Conservation (phyloP, 768 basidiomycete species). For the Suillus bovinus region DNA sequence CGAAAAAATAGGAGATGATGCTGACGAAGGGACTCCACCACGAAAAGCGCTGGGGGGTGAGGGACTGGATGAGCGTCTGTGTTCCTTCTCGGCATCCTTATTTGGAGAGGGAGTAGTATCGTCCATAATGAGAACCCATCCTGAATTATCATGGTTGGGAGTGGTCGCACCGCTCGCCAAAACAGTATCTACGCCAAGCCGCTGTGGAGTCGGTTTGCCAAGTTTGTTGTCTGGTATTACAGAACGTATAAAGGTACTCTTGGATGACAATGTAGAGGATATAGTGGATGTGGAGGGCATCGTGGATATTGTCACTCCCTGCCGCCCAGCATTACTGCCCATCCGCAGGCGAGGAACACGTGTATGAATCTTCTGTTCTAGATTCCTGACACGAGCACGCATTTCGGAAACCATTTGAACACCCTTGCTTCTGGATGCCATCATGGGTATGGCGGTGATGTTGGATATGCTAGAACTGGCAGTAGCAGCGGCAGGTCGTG, state of each 20-base stretch:
- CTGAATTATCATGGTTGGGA: slow-evolving; percentile 61
- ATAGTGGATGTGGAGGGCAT: slow-evolving; percentile 39
- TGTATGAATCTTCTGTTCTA: slow-evolving; percentile 87
- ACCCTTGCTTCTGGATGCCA: slow-evolving; percentile 71
- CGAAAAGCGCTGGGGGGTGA: slow-evolving; percentile 54
- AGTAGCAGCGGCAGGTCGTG: slow-evolving; percentile 40
- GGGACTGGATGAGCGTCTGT: slow-evolving; percentile 64
- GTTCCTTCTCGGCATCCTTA: slow-evolving; percentile 55
- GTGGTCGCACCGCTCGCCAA: slow-evolving; percentile 40
- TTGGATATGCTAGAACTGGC: slow-evolving; percentile 41
- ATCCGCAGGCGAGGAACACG: slow-evolving; percentile 83
- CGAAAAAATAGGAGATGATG: slow-evolving; percentile 45
- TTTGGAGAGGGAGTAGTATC: slow-evolving; percentile 75
- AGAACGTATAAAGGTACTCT: slow-evolving; percentile 18
- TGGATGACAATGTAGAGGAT: slow-evolving; percentile 27
- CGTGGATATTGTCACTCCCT: slow-evolving; percentile 40
- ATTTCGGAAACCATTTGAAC: slow-evolving; percentile 94
- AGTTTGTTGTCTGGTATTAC: slow-evolving; percentile 22
- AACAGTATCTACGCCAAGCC: slow-evolving; percentile 44
- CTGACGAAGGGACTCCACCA: slow-evolving; percentile 45
- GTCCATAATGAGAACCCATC: slow-evolving; percentile 91
- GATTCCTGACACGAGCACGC: slow-evolving; percentile 77
- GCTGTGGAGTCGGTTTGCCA: slow-evolving; percentile 34
- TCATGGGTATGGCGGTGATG: slow-evolving; percentile 33
- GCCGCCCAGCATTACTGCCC: slow-evolving; percentile 68